Percentiles rank a stretch among this genome's conserved stretches.
These are phyloP conservation scores for Camelina hispida DNA, from an alignment of 345 rosid species.

Conservation along the genomic window DNA sequence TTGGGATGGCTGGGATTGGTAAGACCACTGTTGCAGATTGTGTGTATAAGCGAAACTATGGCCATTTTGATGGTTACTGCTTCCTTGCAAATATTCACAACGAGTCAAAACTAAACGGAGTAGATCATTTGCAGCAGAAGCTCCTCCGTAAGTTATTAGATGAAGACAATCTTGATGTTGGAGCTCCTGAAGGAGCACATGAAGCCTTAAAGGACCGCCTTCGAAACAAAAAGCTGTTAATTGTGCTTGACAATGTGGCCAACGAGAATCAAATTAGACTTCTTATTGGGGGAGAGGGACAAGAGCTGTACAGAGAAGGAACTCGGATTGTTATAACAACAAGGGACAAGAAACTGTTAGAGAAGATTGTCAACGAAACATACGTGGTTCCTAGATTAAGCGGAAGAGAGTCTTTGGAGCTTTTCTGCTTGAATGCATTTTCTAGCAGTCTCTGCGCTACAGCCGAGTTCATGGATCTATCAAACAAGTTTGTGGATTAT, in stretches of 20 bases:
- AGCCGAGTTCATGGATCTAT: slow-evolving; percentile 24
- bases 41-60: slow-evolving; percentile 19
- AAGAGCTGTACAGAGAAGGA: slow-evolving; percentile 31
- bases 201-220: slow-evolving; percentile 20
- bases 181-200: slow-evolving; percentile 37
- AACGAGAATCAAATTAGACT: slow-evolving; percentile 21
- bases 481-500: slow-evolving; percentile 38
- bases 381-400: slow-evolving; percentile 28
- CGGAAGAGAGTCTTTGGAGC: slow-evolving; percentile 37
- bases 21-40: slow-evolving; percentile 20
- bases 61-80: slow-evolving; percentile 20
- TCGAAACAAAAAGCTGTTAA: slow-evolving; percentile 24
- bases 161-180: slow-evolving; percentile 29
- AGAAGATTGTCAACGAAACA: slow-evolving; percentile 11
- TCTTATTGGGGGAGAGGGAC: slow-evolving; percentile 19
- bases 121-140: slow-evolving; percentile 21
- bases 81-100: slow-evolving; percentile 21
- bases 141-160: slow-evolving; percentile 36
- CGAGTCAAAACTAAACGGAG: slow-evolving; percentile 13
- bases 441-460: slow-evolving; percentile 20
- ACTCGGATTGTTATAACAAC: slow-evolving; percentile 42
- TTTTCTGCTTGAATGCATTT: slow-evolving; percentile 38
- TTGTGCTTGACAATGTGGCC: slow-evolving; percentile 35
- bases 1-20: slow-evolving; percentile 46
- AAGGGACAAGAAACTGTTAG: slow-evolving; percentile 39